A percentile compares a stretch with the other conserved stretches of the same genome.
Evolutionary conservation across 495 filamentous ascomycete genomes (phyloP).

Genomic region (Astrothelium macrocarpum): DNA sequence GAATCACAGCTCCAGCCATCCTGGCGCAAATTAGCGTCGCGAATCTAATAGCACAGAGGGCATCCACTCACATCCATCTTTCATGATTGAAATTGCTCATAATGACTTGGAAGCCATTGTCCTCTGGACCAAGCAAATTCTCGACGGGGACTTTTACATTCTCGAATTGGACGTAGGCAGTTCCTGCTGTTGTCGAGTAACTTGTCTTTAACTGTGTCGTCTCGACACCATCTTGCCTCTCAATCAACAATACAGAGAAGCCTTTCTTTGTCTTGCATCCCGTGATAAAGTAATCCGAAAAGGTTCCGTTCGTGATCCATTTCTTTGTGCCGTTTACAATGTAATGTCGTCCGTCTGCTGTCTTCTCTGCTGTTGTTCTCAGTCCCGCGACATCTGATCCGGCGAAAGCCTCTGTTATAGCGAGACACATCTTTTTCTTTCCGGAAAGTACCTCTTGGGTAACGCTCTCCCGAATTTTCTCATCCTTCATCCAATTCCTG

Average conservation of each 20-base stretch:
- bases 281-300: constrained; percentile 72
- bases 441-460: constrained; percentile 65
- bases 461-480: constrained; percentile 53
- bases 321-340: constrained; percentile 87
- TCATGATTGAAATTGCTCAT: constrained; percentile 83
- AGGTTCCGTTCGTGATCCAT: constrained; percentile 89
- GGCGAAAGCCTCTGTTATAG: constrained; percentile 84
- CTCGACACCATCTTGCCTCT: constrained; percentile 58
- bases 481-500: constrained; percentile 65
- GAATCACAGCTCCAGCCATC: constrained; percentile 50
- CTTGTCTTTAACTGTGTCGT: constrained; percentile 77
- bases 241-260: constrained; percentile 67
- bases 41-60: constrained; percentile 2
- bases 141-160: constrained; percentile 76
- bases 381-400: constrained; percentile 79
- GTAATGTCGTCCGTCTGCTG: constrained; percentile 72
- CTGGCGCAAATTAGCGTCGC: constrained; percentile 25
- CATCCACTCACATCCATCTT: constrained; percentile 45
- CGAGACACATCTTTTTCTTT: constrained; percentile 79
- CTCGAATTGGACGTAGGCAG: constrained; percentile 73
- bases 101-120: constrained; percentile 85
- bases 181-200: constrained; percentile 71
- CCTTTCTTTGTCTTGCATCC: constrained; percentile 77
- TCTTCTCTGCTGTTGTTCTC: constrained; percentile 71
- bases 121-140: constrained; percentile 71